Evolutionary conservation across 2,329 filamentous ascomycete species (phyloP).

Genomic region (Truncatella angustata): DNA sequence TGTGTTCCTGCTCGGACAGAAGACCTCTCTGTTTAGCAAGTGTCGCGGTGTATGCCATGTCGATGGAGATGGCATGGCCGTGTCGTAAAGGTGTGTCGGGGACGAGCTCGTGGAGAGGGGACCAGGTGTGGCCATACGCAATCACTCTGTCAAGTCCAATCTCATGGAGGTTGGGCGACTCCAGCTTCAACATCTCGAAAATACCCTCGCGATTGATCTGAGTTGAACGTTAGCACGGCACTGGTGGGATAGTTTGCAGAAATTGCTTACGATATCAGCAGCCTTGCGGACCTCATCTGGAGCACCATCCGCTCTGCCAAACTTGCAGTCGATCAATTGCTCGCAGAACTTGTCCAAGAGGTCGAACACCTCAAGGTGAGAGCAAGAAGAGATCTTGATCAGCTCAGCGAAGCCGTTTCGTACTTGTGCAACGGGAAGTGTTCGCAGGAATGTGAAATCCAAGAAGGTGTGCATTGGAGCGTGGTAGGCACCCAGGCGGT

Average conservation of each 20-base stretch:
- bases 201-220: constrained; percentile 68
- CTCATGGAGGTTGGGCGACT: constrained; percentile 72
- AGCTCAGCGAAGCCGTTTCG: constrained; percentile 73
- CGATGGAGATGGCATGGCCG: constrained; percentile 72
- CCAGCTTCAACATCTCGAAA: constrained; percentile 70
- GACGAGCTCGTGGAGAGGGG: constrained; percentile 67
- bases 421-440: constrained; percentile 65
- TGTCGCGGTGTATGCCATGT: constrained; percentile 74
- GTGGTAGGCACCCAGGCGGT: constrained; percentile 70
- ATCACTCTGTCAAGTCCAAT: constrained; percentile 71
- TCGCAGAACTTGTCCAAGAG: constrained; percentile 69
- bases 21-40: constrained; percentile 63
- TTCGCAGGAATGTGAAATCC: constrained; percentile 70
- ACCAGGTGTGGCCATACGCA: constrained; percentile 72
- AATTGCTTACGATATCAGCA: constrained; percentile 45
- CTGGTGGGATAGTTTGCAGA: neutral
- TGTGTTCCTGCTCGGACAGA: constrained; percentile 58
- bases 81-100: constrained; percentile 68
- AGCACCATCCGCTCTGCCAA: constrained; percentile 60
- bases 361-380: constrained; percentile 64
- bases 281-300: constrained; percentile 55
- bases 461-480: constrained; percentile 71
- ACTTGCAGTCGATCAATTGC: constrained; percentile 62
- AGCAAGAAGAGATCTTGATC: constrained; percentile 74
- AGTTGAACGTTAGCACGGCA: constrained; percentile 1